Base-by-base conservation (phyloP, 805 yeast genomes). In the Candida golubevii region DNA sequence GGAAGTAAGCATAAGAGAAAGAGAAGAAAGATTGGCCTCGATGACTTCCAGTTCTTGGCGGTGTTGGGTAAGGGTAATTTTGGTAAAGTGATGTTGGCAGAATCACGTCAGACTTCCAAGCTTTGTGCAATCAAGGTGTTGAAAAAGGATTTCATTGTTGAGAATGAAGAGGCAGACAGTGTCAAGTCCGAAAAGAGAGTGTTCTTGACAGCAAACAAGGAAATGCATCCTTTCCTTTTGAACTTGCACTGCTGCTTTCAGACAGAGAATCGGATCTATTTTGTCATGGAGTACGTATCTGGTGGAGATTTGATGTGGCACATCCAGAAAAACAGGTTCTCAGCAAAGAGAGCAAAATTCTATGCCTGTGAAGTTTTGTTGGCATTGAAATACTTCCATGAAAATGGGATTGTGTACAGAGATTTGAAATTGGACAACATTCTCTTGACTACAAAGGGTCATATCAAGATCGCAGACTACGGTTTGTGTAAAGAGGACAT, bases 271-370 rank as follows among this genome's bases (percentile, higher is more conserved):
- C 80, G 99, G 61, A 86, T 93, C 35, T 93, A 93, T 65, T 93
- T 93, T 69, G 99, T 95, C 12, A 93, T 93, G 99, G 98, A 93
- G 65, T 93, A 89, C 61, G 84, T 93, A 41, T 83, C 95, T 15
- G 99, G 99, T 47, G 99, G 99, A 64, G 99, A 93, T 69, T 77
- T 93, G 59, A 93, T 93, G 99, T 90, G 97, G 95, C 99, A 93
- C 63, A 95, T 93, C 57, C 99, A 93, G 66, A 88, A 88, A 59
- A 85, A 86, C 47, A 78, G 91, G 57, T 85, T 93, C 59, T 82
- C 96, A 1, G 84, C 90, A 13, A 80, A 85, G 53, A 78, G 97
- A 55, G 99, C 99, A 8, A 95, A 93, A 66, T 93, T 90, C 61
- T 93, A 93, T 64, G 98, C 99, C 1, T 95, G 97, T 33, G 99